These are phyloP conservation scores for Tripterygium wilfordii DNA, from an alignment of 177 flowering plant species.

Conservation along the genomic window DNA sequence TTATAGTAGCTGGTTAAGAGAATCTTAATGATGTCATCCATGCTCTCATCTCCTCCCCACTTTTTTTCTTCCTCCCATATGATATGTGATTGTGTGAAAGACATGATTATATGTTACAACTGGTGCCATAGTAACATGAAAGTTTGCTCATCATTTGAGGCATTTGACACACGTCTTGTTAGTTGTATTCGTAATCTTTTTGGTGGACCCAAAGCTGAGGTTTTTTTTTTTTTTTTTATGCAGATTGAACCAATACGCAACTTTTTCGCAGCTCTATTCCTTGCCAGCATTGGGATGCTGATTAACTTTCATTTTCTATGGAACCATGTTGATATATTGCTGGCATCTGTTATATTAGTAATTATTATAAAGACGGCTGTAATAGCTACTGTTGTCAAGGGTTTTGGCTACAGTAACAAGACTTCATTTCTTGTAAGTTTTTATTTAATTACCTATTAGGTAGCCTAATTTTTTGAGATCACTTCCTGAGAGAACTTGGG, in stretches of 20 bases:
- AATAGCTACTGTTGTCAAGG: slow-evolving; percentile 28
- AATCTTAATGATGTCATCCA: too few relatives aligned
- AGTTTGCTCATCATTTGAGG: too few relatives aligned
- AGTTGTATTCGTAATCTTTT: too few relatives aligned
- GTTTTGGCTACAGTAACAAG: slow-evolving; percentile 85
- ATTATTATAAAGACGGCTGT: slow-evolving; percentile 10
- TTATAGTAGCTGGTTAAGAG: too few relatives aligned
- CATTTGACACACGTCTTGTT: too few relatives aligned
- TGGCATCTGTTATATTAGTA: not conserved
- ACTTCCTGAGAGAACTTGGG: not conserved
- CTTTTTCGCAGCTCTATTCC: slow-evolving; percentile 83
- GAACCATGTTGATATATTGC: not conserved
- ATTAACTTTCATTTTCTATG: not conserved
- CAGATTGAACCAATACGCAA: not conserved
- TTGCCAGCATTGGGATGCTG: not conserved
- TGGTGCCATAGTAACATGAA: too few relatives aligned
- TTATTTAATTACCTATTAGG: slow-evolving; percentile 1
- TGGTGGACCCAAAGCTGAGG: not conserved
- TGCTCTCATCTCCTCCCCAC: too few relatives aligned
- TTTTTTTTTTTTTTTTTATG: not conserved
- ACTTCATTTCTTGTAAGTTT: slow-evolving; percentile 74
- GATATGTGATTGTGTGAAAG: too few relatives aligned
- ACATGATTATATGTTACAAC: too few relatives aligned
- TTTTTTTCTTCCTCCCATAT: too few relatives aligned
- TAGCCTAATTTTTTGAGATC: not conserved